Evolutionary conservation across 1,284 basidiomycete species (phyloP).

Genomic region (Cryptococcus sp.): DNA sequence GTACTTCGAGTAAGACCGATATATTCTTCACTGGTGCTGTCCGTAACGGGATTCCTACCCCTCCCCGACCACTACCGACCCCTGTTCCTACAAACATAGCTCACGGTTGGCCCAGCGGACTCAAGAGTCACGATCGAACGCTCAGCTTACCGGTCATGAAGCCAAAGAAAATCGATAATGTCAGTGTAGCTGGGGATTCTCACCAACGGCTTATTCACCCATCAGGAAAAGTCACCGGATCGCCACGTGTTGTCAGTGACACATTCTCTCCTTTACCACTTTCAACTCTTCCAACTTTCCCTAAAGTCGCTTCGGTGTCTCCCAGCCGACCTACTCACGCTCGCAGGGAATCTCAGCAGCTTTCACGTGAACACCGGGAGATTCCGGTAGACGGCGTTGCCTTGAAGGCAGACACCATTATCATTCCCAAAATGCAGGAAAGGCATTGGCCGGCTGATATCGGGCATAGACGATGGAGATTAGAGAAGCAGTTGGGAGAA

Average conservation of each 20-base stretch:
- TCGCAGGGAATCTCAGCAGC: conserved; percentile 17
- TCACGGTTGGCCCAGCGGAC: conserved; percentile 8
- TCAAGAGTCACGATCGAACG: conserved; percentile 10
- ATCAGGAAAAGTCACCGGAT: no score
- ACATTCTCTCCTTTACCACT: conserved; percentile 6
- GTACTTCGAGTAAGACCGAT: conserved; percentile 36
- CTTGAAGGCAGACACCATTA: conserved; percentile 23
- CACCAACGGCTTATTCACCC: no score
- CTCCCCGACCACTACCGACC: conserved; percentile 23
- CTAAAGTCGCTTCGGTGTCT: background rate
- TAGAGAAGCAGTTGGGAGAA: conserved; percentile 60
- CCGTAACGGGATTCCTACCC: conserved; percentile 25
- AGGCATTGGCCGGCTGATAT: background rate
- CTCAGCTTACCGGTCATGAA: conserved; percentile 6
- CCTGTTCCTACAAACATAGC: conserved; percentile 8
- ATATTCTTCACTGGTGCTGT: conserved; percentile 33
- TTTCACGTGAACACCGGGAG: conserved; percentile 18
- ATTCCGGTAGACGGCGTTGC: conserved; percentile 8
- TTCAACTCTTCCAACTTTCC: conserved; percentile 11
- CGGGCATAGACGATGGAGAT: conserved; percentile 33
- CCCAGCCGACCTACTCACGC: background rate
- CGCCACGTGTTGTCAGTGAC: background rate
- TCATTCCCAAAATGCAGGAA: conserved; percentile 5
- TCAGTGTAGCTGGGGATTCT: background rate
- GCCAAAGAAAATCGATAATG: background rate